Base-by-base conservation (phyloP, 345 rosid species). In the Bruguiera sexangula region DNA sequence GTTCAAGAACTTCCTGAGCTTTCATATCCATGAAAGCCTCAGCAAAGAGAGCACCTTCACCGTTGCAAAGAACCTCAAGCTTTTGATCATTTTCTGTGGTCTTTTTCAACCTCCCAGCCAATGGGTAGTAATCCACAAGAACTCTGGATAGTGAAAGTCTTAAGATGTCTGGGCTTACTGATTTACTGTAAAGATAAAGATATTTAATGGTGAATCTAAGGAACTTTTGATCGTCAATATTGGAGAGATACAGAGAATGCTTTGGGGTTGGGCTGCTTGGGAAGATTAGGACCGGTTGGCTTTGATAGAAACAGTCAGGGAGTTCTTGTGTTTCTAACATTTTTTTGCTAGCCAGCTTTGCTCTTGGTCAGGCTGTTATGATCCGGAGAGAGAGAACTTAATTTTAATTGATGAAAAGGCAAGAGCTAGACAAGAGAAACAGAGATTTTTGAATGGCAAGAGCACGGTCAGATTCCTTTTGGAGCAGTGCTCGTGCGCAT, bases 151-250 rank as follows among this genome's bases (percentile, higher is more conserved):
- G 96, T 26, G 97, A 88, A 37, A 62, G 37, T 74, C 81, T 88
- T 76, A 95, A 76, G 66, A 72, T 37, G n/a, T 75, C 86, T 18
- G 77, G 5, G 72, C 77, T 43, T 29, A 81, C 66, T 29, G 89
- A 82, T 59, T 74, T 75, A 52, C 72, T 70, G 81, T 85, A 95
- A 73, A 92, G 84, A 82, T 86, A 89, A 69, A 95, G 83, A 76
- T 95, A 95, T 74, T 95, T 95, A 65, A 95, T 90, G 75, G 99
- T 85, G 86, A 95, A 95, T 60, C 99, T 82, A n/a, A 95, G 92
- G 80, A 95, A 95, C 66, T 81, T 86, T 66, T 95, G 99, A 80
- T 92, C 93, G 68, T 95, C 99, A 0, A 95, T 87, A 71, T 90
- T 92, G 56, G 97, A 95, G 63, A 95, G 96, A 72, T 87, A 81